Conservation (phyloP, 2,329 filamentous ascomycete genomes). For the Metarhizium sp. region DNA sequence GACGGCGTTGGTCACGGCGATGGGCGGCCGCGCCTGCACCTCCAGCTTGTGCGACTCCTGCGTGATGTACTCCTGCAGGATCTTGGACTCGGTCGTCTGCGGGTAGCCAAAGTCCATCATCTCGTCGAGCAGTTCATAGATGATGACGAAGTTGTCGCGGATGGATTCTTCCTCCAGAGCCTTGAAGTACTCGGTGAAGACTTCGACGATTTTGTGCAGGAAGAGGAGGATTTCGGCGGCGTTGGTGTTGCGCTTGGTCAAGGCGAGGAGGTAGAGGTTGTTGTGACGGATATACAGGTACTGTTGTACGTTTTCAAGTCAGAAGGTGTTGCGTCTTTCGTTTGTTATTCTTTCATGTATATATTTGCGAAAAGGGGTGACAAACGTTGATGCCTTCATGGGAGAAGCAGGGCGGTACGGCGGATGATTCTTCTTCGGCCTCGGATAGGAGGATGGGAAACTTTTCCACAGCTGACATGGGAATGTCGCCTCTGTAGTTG, state of each 20-base stretch:
- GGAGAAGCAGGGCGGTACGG: constrained; percentile 94
- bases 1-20: constrained; percentile 96
- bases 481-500: constrained; percentile 97
- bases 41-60: constrained; percentile 99
- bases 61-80: constrained; percentile 97
- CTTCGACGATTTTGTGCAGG: constrained; percentile 94
- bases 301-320: constrained; percentile 30
- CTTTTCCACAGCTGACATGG: constrained; percentile 98
- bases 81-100: constrained; percentile 97
- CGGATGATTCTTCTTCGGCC: constrained; percentile 97
- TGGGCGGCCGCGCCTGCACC: constrained; percentile 88
- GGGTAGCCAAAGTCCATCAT: constrained; percentile 99
- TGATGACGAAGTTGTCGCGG: constrained; percentile 97
- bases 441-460: constrained; percentile 94
- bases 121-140: constrained; percentile 96
- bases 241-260: constrained; percentile 98
- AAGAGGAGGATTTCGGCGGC: constrained; percentile 97
- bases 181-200: constrained; percentile 99
- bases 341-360: no score
- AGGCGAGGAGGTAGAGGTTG: constrained; percentile 94
- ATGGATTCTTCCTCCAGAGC: constrained; percentile 98
- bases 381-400: constrained; percentile 95
- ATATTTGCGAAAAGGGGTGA: constrained; percentile 12
- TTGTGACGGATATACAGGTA: constrained; percentile 99
- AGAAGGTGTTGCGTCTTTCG: no score